Conservation (phyloP, 768 basidiomycete species). For the Rhodotorula taiwanensis region DNA sequence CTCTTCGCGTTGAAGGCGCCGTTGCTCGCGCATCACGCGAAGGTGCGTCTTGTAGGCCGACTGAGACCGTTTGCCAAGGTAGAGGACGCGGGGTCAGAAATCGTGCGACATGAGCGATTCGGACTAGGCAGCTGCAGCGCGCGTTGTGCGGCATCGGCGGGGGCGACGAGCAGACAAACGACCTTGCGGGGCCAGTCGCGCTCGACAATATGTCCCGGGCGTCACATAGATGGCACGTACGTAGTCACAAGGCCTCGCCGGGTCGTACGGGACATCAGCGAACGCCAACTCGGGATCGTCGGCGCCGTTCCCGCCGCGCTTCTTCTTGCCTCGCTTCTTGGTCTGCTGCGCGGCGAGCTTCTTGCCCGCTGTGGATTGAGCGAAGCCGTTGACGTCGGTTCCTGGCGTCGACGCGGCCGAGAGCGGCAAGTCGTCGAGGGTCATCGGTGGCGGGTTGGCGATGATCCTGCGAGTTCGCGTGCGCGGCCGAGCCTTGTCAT, state of each 20-base stretch:
- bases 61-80: not conserved
- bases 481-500: not conserved
- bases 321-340: conserved; percentile 21
- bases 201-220: too few species aligned
- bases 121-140: too few species aligned
- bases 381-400: conserved; percentile 33
- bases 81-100: not conserved
- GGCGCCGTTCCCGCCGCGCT: conserved; percentile 3
- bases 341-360: conserved; percentile 17
- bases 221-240: conserved; percentile 12
- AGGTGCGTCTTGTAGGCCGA: conserved; percentile 34
- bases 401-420: not conserved
- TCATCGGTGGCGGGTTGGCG: conserved; percentile 21
- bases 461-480: conserved; percentile 8
- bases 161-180: too few species aligned
- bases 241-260: conserved; percentile 34
- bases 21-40: conserved; percentile 12
- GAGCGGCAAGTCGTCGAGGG: conserved; percentile 21
- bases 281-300: conserved; percentile 32
- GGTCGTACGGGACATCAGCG: conserved; percentile 29
- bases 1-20: conserved; percentile 27
- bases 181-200: too few species aligned
- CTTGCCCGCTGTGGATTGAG: conserved; percentile 11
- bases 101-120: too few species aligned
- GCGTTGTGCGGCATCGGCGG: too few species aligned